Base-by-base conservation (phyloP, 306 rosid species). In the Purshia tridentata region DNA sequence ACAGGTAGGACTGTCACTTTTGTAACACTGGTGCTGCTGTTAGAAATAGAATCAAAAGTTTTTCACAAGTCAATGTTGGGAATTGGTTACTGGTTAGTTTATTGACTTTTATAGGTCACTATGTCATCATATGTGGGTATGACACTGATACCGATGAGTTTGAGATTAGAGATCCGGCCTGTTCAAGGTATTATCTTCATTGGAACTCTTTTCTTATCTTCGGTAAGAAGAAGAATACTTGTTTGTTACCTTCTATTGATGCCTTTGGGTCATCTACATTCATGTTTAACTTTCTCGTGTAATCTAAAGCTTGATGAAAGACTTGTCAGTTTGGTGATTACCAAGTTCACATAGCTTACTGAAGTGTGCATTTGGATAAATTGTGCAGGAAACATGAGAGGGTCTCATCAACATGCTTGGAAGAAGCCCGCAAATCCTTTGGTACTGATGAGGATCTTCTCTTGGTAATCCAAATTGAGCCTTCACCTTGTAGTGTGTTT, bases 381-480 rank as follows among this genome's bases (percentile, higher is more conserved):
- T 60, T 69, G 2, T 84, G 86, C 85, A 94, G 99, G 85, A 85
- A 88, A 67, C 88, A 86, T 44, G 86, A 84, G 81, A 84, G 83
- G 89, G 78, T 94, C 51, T 85, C 98, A 39, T 90, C 91, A 22
- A 76, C 85, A 57, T 88, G 90, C 74, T 86, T 94, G 56, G 90
- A 91, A 83, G 96, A 88, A 85, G 93, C 96, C 65, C 96, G 98
- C 56, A 91, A 88, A 81, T 81, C 91, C 88, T 94, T 88, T 65
- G 99, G 99, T 60, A 94, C 99, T 18, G 97, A 94, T 76, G 99
- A 94, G 80, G 99, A 94, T 83, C 86, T 94, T 84, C 90, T 94
- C 67, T 80, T 94, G 93, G 97, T 94, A 91, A 83, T 78, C 47
- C 66, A 46, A 48, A 49, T 8, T 56, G 47, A 52, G 49, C 60